phyloP scores from a whole-genome alignment of 2,329 filamentous ascomycete genomes.

The Monosporascus ibericus region DNA sequence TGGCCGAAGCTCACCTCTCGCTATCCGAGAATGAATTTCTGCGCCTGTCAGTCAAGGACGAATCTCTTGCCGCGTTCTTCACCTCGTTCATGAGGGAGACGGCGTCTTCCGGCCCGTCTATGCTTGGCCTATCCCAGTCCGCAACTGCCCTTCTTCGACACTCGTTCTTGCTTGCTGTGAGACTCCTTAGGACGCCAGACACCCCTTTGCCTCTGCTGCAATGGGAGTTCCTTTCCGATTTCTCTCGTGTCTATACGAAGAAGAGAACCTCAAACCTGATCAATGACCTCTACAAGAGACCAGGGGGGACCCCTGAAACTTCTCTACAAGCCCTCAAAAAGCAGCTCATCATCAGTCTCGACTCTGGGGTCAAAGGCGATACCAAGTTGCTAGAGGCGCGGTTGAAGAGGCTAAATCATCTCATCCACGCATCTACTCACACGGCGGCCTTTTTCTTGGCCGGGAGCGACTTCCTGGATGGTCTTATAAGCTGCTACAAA shows the following conservation, averaged over 20 bases:
- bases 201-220: slow-evolving; percentile 45
- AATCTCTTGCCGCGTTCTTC: slow-evolving; percentile 59
- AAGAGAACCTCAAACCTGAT: slow-evolving; percentile 50
- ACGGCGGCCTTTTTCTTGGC: slow-evolving; percentile 63
- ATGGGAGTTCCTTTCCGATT: slow-evolving; percentile 63
- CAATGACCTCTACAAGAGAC: slow-evolving; percentile 43
- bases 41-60: slow-evolving; percentile 44
- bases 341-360: slow-evolving; percentile 55
- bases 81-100: slow-evolving; percentile 57
- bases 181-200: slow-evolving; percentile 42
- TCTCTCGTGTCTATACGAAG: slow-evolving; percentile 62
- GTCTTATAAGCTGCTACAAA: slow-evolving; percentile 59
- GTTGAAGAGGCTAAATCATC: slow-evolving; percentile 54
- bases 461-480: slow-evolving; percentile 83
- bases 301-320: slow-evolving; percentile 43
- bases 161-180: slow-evolving; percentile 58
- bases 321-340: slow-evolving; percentile 56
- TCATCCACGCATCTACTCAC: slow-evolving; percentile 56
- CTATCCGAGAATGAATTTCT: slow-evolving; percentile 51
- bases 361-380: slow-evolving; percentile 51
- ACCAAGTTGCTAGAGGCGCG: slow-evolving; percentile 47
- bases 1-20: slow-evolving; percentile 60
- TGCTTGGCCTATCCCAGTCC: slow-evolving; percentile 27
- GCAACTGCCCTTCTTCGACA: slow-evolving; percentile 50
- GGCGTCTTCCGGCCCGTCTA: slow-evolving; percentile 28